A percentile compares a stretch with the other conserved stretches of the same genome.
phyloP scores from a whole-genome alignment of 1,139 yeast species.

The Yamadazyma mexicana region DNA sequence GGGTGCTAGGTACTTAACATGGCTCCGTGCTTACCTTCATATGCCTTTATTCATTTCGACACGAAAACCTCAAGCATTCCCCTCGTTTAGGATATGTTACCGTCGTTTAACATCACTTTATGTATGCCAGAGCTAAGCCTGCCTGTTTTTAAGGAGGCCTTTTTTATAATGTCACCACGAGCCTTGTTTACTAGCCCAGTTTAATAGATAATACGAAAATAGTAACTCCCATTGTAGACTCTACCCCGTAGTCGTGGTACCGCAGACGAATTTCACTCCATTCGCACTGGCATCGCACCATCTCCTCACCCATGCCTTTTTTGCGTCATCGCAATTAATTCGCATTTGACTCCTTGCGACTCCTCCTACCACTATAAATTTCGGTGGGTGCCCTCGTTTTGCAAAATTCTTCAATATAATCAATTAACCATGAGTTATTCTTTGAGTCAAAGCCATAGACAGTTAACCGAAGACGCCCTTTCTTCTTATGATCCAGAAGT shows the following conservation, averaged over 20 bases:
- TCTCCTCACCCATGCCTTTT: not conserved
- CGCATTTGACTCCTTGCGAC: slow-evolving; percentile 4
- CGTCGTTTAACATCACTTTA: not conserved
- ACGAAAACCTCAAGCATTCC: too few relatives aligned
- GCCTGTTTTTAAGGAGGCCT: too few relatives aligned
- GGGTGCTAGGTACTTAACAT: too few relatives aligned
- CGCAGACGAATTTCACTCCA: not conserved
- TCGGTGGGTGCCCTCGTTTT: not conserved
- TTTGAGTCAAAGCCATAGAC: slow-evolving; percentile 47
- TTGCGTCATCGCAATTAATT: not conserved
- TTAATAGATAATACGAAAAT: slow-evolving; percentile 3
- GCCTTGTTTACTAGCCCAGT: not conserved
- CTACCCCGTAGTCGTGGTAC: not conserved
- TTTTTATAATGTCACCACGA: not conserved
- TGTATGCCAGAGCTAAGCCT: not conserved
- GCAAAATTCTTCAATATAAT: slow-evolving; percentile 36
- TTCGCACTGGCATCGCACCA: not conserved
- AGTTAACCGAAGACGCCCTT: slow-evolving; percentile 62
- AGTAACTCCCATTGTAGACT: too few relatives aligned
- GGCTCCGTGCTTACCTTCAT: too few relatives aligned
- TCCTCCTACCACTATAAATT: slow-evolving; percentile 3
- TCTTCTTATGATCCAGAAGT: slow-evolving; percentile 78
- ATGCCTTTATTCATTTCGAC: too few relatives aligned
- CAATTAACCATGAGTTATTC: slow-evolving; percentile 47
- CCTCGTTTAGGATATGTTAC: not conserved